A percentile compares a stretch with the other conserved stretches of the same genome.
Evolutionary conservation across 257 asterid genomes (phyloP).

Genomic region (Mitragyna speciosa): DNA sequence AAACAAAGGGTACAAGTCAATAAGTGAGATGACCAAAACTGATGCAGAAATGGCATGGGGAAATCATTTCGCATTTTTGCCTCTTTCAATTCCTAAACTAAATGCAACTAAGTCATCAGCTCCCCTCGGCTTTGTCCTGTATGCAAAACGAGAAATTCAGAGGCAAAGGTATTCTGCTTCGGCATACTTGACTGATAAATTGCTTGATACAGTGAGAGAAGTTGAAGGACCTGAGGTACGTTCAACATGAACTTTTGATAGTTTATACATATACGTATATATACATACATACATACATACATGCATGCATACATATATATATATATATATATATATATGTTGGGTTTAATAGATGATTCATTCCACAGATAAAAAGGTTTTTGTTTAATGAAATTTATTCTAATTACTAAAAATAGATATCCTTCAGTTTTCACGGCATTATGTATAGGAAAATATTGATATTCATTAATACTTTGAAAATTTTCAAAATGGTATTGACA

Average conservation of each 20-base stretch:
- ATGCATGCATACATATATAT: too few species aligned
- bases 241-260: not conserved
- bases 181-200: slow-evolving; percentile 40
- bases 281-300: not conserved
- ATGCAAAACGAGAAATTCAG: slow-evolving; percentile 45
- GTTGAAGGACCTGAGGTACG: slow-evolving; percentile 63
- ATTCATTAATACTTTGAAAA: too few species aligned
- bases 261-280: not conserved
- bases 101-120: slow-evolving; percentile 5
- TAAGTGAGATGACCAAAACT: slow-evolving; percentile 61
- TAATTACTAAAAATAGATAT: too few species aligned
- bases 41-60: slow-evolving; percentile 64
- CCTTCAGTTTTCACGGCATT: too few species aligned
- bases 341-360: too few species aligned
- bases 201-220: slow-evolving; percentile 43
- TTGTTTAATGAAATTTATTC: too few species aligned
- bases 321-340: too few species aligned
- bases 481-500: too few species aligned
- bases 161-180: slow-evolving; percentile 56
- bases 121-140: slow-evolving; percentile 46
- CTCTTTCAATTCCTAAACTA: slow-evolving; percentile 46
- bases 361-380: too few species aligned
- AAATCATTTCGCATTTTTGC: slow-evolving; percentile 62
- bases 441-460: too few species aligned
- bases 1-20: slow-evolving; percentile 58